Percentiles rank a stretch among this genome's conserved stretches.
Conservation (phyloP, 2,329 filamentous ascomycete species). For the Exophiala sp. region DNA sequence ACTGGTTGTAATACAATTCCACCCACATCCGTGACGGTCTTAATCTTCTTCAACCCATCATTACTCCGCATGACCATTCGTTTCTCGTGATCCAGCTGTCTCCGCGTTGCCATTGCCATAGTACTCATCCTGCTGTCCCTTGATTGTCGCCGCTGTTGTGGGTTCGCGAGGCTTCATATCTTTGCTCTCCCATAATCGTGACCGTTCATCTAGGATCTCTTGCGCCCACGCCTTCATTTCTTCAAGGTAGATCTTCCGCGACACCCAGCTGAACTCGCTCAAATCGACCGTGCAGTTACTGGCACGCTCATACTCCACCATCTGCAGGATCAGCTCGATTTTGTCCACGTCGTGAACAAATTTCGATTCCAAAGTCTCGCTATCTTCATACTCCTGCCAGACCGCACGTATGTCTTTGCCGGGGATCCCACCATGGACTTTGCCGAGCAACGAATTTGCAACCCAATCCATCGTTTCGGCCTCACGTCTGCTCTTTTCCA, state of each 20-base stretch:
- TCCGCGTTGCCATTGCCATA: conserved; percentile 22
- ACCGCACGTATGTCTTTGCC: conserved; percentile 68
- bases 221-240: conserved; percentile 77
- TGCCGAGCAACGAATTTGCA: conserved; percentile 63
- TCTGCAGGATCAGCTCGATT: conserved; percentile 89
- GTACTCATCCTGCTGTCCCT: conserved; percentile 28
- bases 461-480: conserved; percentile 89
- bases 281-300: conserved; percentile 64
- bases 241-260: conserved; percentile 62
- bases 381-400: conserved; percentile 95
- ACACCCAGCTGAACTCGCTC: conserved; percentile 79
- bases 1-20: neutral
- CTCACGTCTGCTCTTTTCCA: conserved; percentile 84
- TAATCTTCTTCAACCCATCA: neutral
- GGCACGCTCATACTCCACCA: conserved; percentile 87
- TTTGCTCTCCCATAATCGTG: conserved; percentile 61
- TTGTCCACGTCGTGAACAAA: conserved; percentile 98
- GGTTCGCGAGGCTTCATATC: conserved; percentile 28
- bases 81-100: neutral
- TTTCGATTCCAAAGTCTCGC: conserved; percentile 70
- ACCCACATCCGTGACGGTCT: neutral
- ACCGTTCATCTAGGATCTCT: conserved; percentile 69
- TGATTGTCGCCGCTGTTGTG: conserved; percentile 17
- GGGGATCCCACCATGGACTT: conserved; percentile 63
- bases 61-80: conserved; percentile 1